Evolutionary conservation across 2,329 filamentous ascomycete genomes (phyloP).

Genomic region (Coleophoma crateriformis): DNA sequence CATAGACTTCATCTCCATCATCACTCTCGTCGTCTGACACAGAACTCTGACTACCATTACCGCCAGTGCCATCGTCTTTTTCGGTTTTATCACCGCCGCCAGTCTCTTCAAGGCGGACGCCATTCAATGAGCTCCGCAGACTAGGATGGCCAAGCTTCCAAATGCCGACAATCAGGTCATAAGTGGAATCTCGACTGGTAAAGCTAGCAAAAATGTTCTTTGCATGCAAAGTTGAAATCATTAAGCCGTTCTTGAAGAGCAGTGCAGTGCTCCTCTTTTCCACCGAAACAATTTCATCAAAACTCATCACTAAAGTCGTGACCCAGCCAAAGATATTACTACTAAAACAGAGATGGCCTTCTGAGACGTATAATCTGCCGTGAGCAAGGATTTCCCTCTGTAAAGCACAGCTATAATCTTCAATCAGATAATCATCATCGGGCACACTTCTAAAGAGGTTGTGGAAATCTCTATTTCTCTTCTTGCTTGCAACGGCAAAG

Average conservation of each 20-base stretch:
- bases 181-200: constrained; percentile 89
- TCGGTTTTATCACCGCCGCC: constrained; percentile 87
- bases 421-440: constrained; percentile 95
- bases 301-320: constrained; percentile 94
- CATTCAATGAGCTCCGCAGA: constrained; percentile 84
- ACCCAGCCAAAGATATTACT: constrained; percentile 99
- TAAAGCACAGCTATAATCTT: constrained; percentile 95
- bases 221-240: constrained; percentile 92
- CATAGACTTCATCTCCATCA: constrained; percentile 69
- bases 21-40: constrained; percentile 47
- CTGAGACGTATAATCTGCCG: constrained; percentile 90
- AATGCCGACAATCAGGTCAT: constrained; percentile 94
- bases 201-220: constrained; percentile 96
- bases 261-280: constrained; percentile 96
- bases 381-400: constrained; percentile 95
- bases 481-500: constrained; percentile 94
- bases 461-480: constrained; percentile 94
- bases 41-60: constrained; percentile 45
- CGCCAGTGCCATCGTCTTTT: constrained; percentile 54
- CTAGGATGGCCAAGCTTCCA: constrained; percentile 97
- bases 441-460: constrained; percentile 91
- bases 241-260: constrained; percentile 94
- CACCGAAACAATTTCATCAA: constrained; percentile 94
- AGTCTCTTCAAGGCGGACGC: constrained; percentile 73
- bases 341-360: constrained; percentile 96